Evolutionary conservation across 225 moss, liverwort and hornwort species (phyloP).

Genomic region (Marchantia paleacea): DNA sequence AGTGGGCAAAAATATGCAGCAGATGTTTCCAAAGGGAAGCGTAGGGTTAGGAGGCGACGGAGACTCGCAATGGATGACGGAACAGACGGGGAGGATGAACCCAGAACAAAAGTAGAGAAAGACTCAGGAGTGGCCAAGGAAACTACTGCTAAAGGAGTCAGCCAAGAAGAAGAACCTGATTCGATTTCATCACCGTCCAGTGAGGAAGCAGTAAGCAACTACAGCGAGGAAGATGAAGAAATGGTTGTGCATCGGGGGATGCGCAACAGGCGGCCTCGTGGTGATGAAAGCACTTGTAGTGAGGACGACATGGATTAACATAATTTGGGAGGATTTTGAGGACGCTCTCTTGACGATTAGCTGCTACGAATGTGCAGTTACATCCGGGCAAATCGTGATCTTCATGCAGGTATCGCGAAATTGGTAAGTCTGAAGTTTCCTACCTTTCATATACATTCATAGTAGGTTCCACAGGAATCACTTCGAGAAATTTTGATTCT

Average conservation of each 20-base stretch:
- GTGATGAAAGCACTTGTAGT: conserved; percentile 48
- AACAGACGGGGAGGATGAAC: conserved; percentile 42
- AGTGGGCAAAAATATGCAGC: conserved; percentile 25
- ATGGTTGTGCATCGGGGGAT: conserved; percentile 59
- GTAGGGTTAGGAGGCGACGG: conserved; percentile 45
- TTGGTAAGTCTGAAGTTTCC: conserved; percentile 4
- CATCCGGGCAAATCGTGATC: conserved; percentile 8
- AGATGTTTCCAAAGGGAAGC: conserved; percentile 46
- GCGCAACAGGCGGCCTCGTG: conserved; percentile 38
- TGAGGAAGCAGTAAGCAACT: conserved; percentile 59
- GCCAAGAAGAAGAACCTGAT: conserved; percentile 49
- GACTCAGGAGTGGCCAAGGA: background rate
- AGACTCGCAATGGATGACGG: conserved; percentile 47
- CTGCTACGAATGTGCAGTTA: conserved; percentile 11
- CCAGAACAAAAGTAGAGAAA: conserved; percentile 13
- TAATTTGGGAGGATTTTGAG: background rate
- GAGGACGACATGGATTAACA: conserved; percentile 45
- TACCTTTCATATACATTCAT: background rate
- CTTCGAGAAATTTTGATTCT: too few species aligned
- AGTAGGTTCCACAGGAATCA: too few species aligned
- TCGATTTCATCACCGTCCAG: conserved; percentile 52
- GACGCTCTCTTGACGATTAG: background rate
- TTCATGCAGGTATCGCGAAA: background rate
- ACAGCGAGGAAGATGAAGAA: conserved; percentile 61
- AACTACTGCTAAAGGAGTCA: conserved; percentile 22